Conservation (phyloP, 192 early-diverging fungal species). For the Linnemannia hyalina region DNA sequence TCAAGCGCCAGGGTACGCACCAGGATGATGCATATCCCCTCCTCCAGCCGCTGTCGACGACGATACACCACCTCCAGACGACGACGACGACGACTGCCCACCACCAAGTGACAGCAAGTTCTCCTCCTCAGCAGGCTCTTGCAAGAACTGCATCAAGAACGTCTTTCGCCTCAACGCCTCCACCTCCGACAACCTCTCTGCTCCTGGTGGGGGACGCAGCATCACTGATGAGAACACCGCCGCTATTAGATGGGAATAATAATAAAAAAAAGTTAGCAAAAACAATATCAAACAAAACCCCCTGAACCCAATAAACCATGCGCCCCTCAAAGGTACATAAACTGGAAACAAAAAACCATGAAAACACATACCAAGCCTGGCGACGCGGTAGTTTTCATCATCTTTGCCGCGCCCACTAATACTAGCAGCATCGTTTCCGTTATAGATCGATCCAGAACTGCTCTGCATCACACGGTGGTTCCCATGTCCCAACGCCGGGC, state of each 20-base stretch:
- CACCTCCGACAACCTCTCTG: slow-evolving; percentile 42
- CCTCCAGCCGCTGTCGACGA: neutral
- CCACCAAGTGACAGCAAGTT: slow-evolving; percentile 4
- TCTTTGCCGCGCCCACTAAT: slow-evolving; percentile 28
- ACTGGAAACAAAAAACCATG: too few species aligned
- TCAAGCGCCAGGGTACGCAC: neutral
- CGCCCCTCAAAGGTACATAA: neutral
- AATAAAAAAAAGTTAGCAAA: neutral
- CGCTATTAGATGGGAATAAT: slow-evolving; percentile 1
- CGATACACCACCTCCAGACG: neutral
- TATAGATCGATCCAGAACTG: slow-evolving; percentile 33
- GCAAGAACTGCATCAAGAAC: slow-evolving; percentile 53
- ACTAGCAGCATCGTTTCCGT: slow-evolving; percentile 20
- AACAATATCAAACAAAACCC: too few species aligned
- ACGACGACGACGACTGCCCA: neutral
- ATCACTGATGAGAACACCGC: slow-evolving; percentile 45
- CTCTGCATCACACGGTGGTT: slow-evolving; percentile 15
- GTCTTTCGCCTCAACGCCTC: slow-evolving; percentile 39
- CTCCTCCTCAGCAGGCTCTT: slow-evolving; percentile 47
- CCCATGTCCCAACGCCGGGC: neutral
- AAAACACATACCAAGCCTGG: slow-evolving; percentile 43
- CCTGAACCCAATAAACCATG: too few species aligned
- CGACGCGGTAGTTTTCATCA: slow-evolving; percentile 43
- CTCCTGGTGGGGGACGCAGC: slow-evolving; percentile 49
- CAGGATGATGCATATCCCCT: neutral